These are phyloP conservation scores for Citropsis articulata DNA, from an alignment of 345 rosid species.

Conservation along the genomic window DNA sequence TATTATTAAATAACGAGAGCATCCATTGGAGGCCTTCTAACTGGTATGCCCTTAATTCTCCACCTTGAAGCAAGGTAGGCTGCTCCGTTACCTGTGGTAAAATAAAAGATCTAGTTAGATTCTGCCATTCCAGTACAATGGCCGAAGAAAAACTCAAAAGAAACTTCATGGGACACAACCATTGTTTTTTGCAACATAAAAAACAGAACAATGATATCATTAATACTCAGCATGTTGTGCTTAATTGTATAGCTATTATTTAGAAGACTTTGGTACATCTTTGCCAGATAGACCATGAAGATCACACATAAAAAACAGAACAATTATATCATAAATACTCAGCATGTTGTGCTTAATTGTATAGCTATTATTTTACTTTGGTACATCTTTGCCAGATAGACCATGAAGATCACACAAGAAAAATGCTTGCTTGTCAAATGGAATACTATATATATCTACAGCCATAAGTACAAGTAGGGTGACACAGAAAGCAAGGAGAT, in stretches of 20 bases:
- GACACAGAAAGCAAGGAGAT: not conserved
- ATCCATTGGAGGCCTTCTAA: conserved; percentile 99
- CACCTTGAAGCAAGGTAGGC: conserved; percentile 88
- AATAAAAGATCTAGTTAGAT: conserved; percentile 22
- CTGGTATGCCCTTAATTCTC: conserved; percentile 88
- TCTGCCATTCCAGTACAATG: conserved; percentile 7
- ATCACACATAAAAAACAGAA: conserved; percentile 5
- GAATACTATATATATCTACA: not conserved
- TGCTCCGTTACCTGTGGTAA: conserved; percentile 84
- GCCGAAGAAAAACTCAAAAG: not conserved
- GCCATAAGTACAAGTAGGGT: not conserved
- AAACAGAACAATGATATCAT: not conserved
- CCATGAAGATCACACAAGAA: not conserved
- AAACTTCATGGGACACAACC: not conserved
- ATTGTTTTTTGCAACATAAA: not conserved
- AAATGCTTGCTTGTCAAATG: not conserved
- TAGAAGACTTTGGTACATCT: not conserved
- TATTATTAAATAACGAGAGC: conserved; percentile 95
- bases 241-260: not conserved
- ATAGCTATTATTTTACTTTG: not conserved
- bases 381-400: conserved; percentile 1
- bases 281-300: not conserved
- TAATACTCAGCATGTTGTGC: not conserved
- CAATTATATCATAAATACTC: not conserved
- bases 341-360: not conserved